A percentile compares a stretch with the other conserved stretches of the same genome.
phyloP scores from a whole-genome alignment of 805 yeast species.

The Aciculoconidium aculeatum region DNA sequence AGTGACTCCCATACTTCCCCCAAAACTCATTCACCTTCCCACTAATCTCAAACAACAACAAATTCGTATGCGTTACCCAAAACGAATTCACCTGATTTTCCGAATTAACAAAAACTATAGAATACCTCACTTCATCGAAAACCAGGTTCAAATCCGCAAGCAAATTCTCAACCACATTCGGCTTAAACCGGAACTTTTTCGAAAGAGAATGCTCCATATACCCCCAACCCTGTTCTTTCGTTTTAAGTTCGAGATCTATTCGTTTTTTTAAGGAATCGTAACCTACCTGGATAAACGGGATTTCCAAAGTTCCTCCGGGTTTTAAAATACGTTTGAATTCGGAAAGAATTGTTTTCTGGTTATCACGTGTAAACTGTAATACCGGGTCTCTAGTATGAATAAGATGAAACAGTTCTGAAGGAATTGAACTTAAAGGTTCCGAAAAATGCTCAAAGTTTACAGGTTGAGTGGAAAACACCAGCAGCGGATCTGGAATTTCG shows the following conservation, averaged over 20 bases:
- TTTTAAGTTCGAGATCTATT: slow-evolving; percentile 4
- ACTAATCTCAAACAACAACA: slow-evolving; percentile 26
- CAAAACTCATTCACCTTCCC: slow-evolving; percentile 28
- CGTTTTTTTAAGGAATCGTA: slow-evolving; percentile 7
- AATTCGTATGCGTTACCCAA: slow-evolving; percentile 22
- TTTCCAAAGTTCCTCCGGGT: slow-evolving; percentile 29
- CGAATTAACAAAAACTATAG: slow-evolving; percentile 23
- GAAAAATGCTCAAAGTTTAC: slow-evolving; percentile 25
- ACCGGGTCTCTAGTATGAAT: slow-evolving; percentile 33
- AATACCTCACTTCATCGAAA: slow-evolving; percentile 33
- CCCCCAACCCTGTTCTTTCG: slow-evolving; percentile 5
- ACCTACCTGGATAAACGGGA: slow-evolving; percentile 19
- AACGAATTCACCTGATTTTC: slow-evolving; percentile 26
- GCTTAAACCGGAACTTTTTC: slow-evolving; percentile 16
- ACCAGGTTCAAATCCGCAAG: slow-evolving; percentile 17
- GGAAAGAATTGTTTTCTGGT: slow-evolving; percentile 18
- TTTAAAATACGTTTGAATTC: slow-evolving; percentile 34
- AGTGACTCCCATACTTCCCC: too few species aligned
- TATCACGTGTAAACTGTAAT: slow-evolving; percentile 24
- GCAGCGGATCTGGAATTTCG: slow-evolving; percentile 12
- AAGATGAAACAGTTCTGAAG: slow-evolving; percentile 20
- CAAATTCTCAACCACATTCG: slow-evolving; percentile 19
- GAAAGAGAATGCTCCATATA: slow-evolving; percentile 8
- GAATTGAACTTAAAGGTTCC: slow-evolving; percentile 7
- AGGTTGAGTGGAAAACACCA: slow-evolving; percentile 20